These are phyloP conservation scores for Tetrahymena borealis DNA, from an alignment of 73 alveolate species.

Conservation along the genomic window DNA sequence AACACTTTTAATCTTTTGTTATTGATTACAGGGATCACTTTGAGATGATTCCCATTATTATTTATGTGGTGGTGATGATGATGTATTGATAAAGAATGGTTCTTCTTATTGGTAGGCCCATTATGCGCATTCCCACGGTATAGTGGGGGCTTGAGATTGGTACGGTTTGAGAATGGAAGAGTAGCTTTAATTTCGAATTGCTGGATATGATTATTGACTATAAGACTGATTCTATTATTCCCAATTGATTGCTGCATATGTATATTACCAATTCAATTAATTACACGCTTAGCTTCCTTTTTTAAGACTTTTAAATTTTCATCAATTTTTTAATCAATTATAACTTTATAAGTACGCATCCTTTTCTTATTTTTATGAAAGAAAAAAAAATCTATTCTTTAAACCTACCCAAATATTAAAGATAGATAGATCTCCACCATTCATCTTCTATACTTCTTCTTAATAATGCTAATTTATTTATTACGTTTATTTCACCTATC, in stretches of 20 bases:
- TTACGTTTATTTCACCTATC: no score
- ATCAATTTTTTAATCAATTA: background rate
- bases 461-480: no score
- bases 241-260: background rate
- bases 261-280: background rate
- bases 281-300: constrained; percentile 3
- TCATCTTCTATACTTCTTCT: no score
- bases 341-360: background rate
- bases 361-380: background rate
- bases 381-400: background rate
- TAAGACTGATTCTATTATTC: background rate
- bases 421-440: background rate
- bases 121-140: background rate
- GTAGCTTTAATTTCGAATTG: background rate
- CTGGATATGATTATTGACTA: background rate
- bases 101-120: background rate
- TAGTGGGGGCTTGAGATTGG: background rate
- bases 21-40: background rate
- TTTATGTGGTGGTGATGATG: background rate
- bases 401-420: background rate
- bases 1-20: background rate
- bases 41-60: background rate
- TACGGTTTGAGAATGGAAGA: background rate
- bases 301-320: background rate
- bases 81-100: background rate